A percentile compares a stretch with the other conserved stretches of the same genome.
These are phyloP conservation scores for Stachybotrys chlorohalonatus DNA, from an alignment of 2,329 filamentous ascomycete genomes.

Conservation along the genomic window DNA sequence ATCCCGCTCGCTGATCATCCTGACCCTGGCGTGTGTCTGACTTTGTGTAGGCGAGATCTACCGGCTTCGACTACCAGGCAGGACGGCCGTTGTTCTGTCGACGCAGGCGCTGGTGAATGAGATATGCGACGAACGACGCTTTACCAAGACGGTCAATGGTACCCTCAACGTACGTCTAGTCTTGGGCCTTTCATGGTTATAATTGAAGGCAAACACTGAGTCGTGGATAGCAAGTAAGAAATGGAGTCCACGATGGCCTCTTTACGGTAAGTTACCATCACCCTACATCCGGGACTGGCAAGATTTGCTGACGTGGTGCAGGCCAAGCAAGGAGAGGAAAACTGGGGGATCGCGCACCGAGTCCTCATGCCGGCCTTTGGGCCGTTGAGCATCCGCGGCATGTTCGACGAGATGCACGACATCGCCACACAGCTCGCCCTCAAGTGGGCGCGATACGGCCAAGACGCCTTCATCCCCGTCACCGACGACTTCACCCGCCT, in stretches of 20 bases:
- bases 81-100: conserved; percentile 39
- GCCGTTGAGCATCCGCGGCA: conserved; percentile 42
- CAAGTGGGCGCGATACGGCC: conserved; percentile 38
- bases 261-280: not conserved
- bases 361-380: conserved; percentile 57
- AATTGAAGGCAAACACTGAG: not conserved
- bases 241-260: conserved; percentile 1
- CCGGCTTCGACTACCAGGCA: conserved; percentile 41
- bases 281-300: not conserved
- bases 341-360: conserved; percentile 47
- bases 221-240: not conserved
- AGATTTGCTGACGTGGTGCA: conserved; percentile 35
- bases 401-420: conserved; percentile 46
- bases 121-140: conserved; percentile 49
- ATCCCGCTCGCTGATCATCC: conserved; percentile 1
- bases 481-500: conserved; percentile 54
- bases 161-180: not conserved
- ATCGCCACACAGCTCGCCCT: conserved; percentile 50
- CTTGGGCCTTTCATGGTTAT: no score
- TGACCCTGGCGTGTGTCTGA: not conserved
- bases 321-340: conserved; percentile 32
- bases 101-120: conserved; percentile 50
- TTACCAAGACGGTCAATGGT: conserved; percentile 33
- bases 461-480: conserved; percentile 36
- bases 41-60: conserved; percentile 42